Percentiles rank a stretch among this genome's conserved stretches.
These are phyloP conservation scores for Lolium perenne DNA, from an alignment of 176 grass and related monocot genomes.

Conservation along the genomic window DNA sequence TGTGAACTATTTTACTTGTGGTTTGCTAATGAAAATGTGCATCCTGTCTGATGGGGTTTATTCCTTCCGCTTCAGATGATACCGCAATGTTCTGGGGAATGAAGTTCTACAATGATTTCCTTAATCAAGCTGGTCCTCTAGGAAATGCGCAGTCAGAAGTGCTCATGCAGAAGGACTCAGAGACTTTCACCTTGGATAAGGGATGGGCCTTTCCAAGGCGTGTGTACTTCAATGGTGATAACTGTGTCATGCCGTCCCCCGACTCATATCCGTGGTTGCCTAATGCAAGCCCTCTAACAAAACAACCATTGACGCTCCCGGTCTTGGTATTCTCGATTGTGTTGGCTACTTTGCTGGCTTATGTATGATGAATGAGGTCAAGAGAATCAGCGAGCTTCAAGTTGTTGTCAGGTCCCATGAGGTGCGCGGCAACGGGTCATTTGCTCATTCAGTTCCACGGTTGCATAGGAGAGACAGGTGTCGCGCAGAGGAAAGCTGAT, in stretches of 20 bases:
- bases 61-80: constrained; percentile 63
- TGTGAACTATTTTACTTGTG: constrained; percentile 25
- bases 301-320: constrained; percentile 56
- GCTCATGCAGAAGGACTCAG: constrained; percentile 70
- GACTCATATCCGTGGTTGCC: constrained; percentile 86
- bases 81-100: constrained; percentile 94
- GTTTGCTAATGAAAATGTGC: constrained; percentile 30
- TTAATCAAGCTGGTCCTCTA: constrained; percentile 73
- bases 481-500: constrained; percentile 39
- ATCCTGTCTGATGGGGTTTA: constrained; percentile 31
- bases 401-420: constrained; percentile 40
- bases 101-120: constrained; percentile 93
- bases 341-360: constrained; percentile 65
- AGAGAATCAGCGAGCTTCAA: constrained; percentile 34
- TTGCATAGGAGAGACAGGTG: constrained; percentile 44
- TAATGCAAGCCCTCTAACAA: constrained; percentile 67
- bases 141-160: constrained; percentile 85
- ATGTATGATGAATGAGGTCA: constrained; percentile 50
- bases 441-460: constrained; percentile 48
- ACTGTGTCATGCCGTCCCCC: constrained; percentile 83
- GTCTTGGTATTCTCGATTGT: constrained; percentile 58
- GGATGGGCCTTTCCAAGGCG: constrained; percentile 86
- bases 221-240: constrained; percentile 93
- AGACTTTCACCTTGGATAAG: constrained; percentile 71
- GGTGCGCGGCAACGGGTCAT: constrained; percentile 39